A percentile compares a stretch with the other conserved stretches of the same genome.
These are phyloP conservation scores for Saccharomyces eubayanus DNA, from an alignment of 805 yeast genomes.

Conservation along the genomic window DNA sequence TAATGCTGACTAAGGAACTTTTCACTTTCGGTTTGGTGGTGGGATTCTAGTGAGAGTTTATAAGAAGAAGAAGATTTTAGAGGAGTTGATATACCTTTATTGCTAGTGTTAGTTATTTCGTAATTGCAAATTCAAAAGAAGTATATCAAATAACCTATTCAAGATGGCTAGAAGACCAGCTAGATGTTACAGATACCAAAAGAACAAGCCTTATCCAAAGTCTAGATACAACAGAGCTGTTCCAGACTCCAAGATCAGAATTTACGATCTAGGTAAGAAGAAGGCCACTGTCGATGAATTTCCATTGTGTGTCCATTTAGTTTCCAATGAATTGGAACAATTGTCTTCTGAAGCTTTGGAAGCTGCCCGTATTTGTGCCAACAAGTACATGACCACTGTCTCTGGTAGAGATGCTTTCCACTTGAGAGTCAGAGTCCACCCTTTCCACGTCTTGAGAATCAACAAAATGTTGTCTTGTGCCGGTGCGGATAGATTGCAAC, in stretches of 20 bases:
- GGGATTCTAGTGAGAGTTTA: not conserved
- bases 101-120: not conserved
- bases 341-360: constrained; percentile 99
- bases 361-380: constrained; percentile 99
- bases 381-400: constrained; percentile 96
- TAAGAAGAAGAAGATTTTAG: not conserved
- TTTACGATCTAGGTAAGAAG: constrained; percentile 99
- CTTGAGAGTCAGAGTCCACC: constrained; percentile 99
- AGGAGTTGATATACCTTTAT: too few species aligned
- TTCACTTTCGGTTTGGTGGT: not conserved
- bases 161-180: constrained; percentile 99
- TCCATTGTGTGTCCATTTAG: constrained; percentile 99
- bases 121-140: not conserved
- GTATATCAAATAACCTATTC: constrained; percentile 27
- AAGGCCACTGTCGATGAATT: constrained; percentile 98
- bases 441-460: constrained; percentile 99
- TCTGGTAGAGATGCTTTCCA: constrained; percentile 99
- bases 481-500: constrained; percentile 99
- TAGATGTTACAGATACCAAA: constrained; percentile 99
- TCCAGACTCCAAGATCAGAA: constrained; percentile 99
- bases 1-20: not conserved
- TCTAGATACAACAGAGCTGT: constrained; percentile 99
- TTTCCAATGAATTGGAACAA: constrained; percentile 98
- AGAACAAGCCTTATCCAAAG: constrained; percentile 99
- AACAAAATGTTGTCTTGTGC: constrained; percentile 99